Percentiles rank a stretch among this genome's conserved stretches.
Conservation (phyloP, 306 rosid genomes). For the Rosa multiflora region DNA sequence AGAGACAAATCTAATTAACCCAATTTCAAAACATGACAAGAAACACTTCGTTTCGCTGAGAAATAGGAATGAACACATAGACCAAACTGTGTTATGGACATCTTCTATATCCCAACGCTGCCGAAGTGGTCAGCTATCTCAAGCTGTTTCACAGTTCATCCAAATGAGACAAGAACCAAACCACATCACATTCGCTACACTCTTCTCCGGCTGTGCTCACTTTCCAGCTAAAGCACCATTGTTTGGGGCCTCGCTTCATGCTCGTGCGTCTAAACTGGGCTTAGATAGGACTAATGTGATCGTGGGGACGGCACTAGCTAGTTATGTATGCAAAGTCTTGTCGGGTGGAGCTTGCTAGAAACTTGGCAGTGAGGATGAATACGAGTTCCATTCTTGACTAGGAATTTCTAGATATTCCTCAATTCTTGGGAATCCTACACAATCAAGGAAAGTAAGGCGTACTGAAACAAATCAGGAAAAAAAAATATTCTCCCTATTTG, state of each 20-base stretch:
- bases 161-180: slow-evolving; percentile 73
- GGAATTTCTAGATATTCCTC: too few relatives aligned
- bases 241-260: slow-evolving; percentile 64
- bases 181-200: slow-evolving; percentile 63
- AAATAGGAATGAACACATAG: slow-evolving; percentile 22
- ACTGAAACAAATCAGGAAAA: not conserved
- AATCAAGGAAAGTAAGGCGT: not conserved
- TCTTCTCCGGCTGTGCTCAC: slow-evolving; percentile 74
- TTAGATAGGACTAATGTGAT: slow-evolving; percentile 53
- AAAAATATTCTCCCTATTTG: not conserved
- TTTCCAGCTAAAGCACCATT: slow-evolving; percentile 23
- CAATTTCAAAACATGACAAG: not conserved
- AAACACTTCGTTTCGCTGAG: slow-evolving; percentile 30
- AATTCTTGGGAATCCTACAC: too few relatives aligned
- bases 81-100: slow-evolving; percentile 68
- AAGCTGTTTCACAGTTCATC: slow-evolving; percentile 55
- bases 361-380: too few relatives aligned
- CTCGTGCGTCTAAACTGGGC: slow-evolving; percentile 50
- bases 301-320: slow-evolving; percentile 73
- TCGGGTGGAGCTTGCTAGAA: slow-evolving; percentile 43
- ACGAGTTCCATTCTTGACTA: too few relatives aligned
- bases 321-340: slow-evolving; percentile 74
- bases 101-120: slow-evolving; percentile 67
- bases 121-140: slow-evolving; percentile 50
- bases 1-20: too few relatives aligned